A percentile compares a stretch with the other conserved stretches of the same genome.
Evolutionary conservation across 306 rosid species (phyloP).

Genomic region (Prinsepia uniflora): DNA sequence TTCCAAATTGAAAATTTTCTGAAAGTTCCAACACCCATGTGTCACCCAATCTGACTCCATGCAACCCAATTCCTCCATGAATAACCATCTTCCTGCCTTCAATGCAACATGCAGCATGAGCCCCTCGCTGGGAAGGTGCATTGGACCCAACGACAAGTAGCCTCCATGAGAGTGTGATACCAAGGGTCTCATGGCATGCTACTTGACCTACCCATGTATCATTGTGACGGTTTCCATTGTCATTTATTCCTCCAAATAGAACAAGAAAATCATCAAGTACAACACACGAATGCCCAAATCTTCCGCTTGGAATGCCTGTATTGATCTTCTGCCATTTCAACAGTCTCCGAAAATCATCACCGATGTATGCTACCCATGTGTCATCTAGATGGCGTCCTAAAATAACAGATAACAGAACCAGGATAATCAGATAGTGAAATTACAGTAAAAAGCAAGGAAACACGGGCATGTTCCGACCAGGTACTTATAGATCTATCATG

Average conservation of each 20-base stretch:
- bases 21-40: conserved; percentile 84
- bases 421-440: conserved; percentile 2
- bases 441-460: conserved; percentile 12
- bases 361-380: conserved; percentile 80
- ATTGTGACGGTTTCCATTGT: conserved; percentile 78
- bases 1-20: conserved; percentile 49
- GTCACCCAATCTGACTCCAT: conserved; percentile 68
- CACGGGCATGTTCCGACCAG: not conserved
- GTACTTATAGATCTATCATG: not conserved
- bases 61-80: conserved; percentile 79
- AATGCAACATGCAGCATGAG: conserved; percentile 77
- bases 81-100: conserved; percentile 69
- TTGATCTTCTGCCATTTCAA: conserved; percentile 70
- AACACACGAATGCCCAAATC: conserved; percentile 84
- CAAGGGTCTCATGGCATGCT: conserved; percentile 39
- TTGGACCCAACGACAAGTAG: conserved; percentile 52
- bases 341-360: conserved; percentile 44
- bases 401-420: conserved; percentile 22
- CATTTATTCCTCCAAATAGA: conserved; percentile 92
- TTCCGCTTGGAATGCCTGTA: conserved; percentile 85
- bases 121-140: conserved; percentile 75
- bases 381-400: conserved; percentile 91
- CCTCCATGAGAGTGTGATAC: conserved; percentile 66
- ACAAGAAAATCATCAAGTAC: conserved; percentile 61
- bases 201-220: conserved; percentile 88